These are phyloP conservation scores for Aquilaria sinensis DNA, from an alignment of 345 rosid genomes.

Conservation along the genomic window DNA sequence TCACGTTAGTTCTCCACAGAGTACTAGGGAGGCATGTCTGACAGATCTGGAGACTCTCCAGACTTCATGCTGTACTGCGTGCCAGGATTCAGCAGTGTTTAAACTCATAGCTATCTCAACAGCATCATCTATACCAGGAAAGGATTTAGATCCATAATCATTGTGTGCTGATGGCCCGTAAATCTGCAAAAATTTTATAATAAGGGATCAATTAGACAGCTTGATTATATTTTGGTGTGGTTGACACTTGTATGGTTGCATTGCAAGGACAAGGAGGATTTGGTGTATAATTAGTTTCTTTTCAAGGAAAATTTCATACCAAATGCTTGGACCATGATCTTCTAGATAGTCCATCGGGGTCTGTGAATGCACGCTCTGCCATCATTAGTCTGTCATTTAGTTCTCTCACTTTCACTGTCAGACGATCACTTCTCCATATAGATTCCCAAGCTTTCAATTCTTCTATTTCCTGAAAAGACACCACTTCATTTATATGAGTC, in stretches of 20 bases:
- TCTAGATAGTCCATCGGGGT: slow-evolving; percentile 59
- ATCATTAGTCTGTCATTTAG: slow-evolving; percentile 75
- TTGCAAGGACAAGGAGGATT: background rate
- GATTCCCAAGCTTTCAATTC: slow-evolving; percentile 32
- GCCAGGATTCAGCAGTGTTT: slow-evolving; percentile 52
- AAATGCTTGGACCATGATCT: slow-evolving; percentile 75
- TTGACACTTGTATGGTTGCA: background rate
- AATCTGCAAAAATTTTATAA: slow-evolving; percentile 30
- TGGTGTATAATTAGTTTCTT: background rate
- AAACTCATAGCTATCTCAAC: slow-evolving; percentile 44
- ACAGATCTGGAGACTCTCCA: slow-evolving; percentile 81
- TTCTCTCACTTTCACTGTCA: slow-evolving; percentile 36
- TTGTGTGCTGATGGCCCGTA: slow-evolving; percentile 71
- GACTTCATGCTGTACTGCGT: slow-evolving; percentile 61
- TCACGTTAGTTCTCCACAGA: slow-evolving; percentile 59
- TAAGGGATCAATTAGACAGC: slow-evolving; percentile 1
- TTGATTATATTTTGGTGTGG: background rate
- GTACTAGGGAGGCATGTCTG: slow-evolving; percentile 56
- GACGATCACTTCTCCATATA: slow-evolving; percentile 23
- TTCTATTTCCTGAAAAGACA: slow-evolving; percentile 27
- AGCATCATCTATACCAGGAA: slow-evolving; percentile 79
- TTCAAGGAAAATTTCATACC: slow-evolving; percentile 24
- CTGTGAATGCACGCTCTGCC: slow-evolving; percentile 75
- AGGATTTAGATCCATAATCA: slow-evolving; percentile 65
- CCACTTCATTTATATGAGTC: slow-evolving; percentile 7